These are phyloP conservation scores for Starmerella floricola DNA, from an alignment of 805 yeast genomes.

Conservation along the genomic window DNA sequence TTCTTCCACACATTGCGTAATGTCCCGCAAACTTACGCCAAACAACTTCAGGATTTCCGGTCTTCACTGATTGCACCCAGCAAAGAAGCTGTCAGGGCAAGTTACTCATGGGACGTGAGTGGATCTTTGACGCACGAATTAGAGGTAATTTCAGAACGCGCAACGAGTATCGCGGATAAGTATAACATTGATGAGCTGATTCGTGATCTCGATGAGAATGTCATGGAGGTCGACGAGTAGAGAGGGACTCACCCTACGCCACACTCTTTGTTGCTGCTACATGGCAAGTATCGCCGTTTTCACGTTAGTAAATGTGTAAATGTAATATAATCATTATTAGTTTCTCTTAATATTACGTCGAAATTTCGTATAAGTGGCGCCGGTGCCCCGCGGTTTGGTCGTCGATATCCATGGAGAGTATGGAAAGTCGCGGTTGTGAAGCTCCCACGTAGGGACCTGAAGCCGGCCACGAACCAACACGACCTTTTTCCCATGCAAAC, in stretches of 20 bases:
- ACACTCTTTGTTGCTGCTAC: too few species aligned
- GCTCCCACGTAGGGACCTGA: constrained; percentile 47
- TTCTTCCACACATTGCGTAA: constrained; percentile 7
- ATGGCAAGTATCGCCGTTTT: too few species aligned
- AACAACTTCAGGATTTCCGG: constrained; percentile 4
- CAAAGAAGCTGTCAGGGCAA: background rate
- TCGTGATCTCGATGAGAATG: background rate
- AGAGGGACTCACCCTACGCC: background rate
- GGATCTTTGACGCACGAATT: constrained; percentile 7
- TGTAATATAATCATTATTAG: too few species aligned
- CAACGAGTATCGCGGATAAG: constrained; percentile 8
- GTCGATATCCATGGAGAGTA: constrained; percentile 37
- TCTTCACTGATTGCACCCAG: background rate
- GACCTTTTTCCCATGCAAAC: background rate
- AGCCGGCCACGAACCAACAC: constrained; percentile 25
- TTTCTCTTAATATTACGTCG: constrained; percentile 40
- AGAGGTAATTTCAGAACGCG: background rate
- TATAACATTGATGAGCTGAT: constrained; percentile 8
- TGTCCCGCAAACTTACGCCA: background rate
- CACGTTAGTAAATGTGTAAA: too few species aligned
- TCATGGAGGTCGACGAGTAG: constrained; percentile 1
- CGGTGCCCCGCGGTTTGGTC: constrained; percentile 25
- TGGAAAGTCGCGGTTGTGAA: constrained; percentile 29
- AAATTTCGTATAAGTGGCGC: constrained; percentile 47
- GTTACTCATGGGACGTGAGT: constrained; percentile 6